Evolutionary conservation across 345 rosid genomes (phyloP), one percentile per base, ranked within the genome.

Genomic region (Turritis glabra): DNA sequence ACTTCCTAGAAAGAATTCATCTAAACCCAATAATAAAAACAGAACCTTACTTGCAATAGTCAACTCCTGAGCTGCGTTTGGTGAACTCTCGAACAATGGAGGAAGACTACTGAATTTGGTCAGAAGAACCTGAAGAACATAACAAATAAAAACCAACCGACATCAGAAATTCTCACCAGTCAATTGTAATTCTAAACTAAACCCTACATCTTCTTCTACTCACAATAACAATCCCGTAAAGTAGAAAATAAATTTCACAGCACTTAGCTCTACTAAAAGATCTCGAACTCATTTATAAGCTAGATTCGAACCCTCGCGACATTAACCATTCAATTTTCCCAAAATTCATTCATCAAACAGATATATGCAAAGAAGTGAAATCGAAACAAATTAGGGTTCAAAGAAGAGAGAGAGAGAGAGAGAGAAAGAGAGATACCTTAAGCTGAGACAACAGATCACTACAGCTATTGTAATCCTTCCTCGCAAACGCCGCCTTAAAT

Each of bases 91-190:
- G 54, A 92, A 92, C 85, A 95, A 80, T 2, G 99, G 97, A 8
- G 99, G 97, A 60, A 95, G 86, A 79, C 97, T 90, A 23, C 69
- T 80, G 79, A 88, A 92, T 23, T 81, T 88, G 1, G 96, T 95
- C 52, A 95, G 81, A 84, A 84, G 67, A 57, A 92, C 99, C 98
- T 92, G 79, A 54, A 79, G n/a, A 73, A 8, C n/a, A 71, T 43
- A 37, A 29, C 72, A 7, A 35, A 40, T 0, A 38, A 32, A 10
- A 14, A 9, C 8, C 57, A 48, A 48, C 3, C 4, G 12, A 27
- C 32, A 58, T 59, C 53, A 65, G 57, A 73, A 30, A 15, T 3
- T 52, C 0, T 37, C 32, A 41, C 23, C 17, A 10, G 19, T 56
- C 17, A 57, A 74, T 53, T 55, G 22, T 26, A 61, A 51, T 26